Evolutionary conservation across 768 basidiomycete genomes (phyloP).

Genomic region (Myochromella boudieri): DNA sequence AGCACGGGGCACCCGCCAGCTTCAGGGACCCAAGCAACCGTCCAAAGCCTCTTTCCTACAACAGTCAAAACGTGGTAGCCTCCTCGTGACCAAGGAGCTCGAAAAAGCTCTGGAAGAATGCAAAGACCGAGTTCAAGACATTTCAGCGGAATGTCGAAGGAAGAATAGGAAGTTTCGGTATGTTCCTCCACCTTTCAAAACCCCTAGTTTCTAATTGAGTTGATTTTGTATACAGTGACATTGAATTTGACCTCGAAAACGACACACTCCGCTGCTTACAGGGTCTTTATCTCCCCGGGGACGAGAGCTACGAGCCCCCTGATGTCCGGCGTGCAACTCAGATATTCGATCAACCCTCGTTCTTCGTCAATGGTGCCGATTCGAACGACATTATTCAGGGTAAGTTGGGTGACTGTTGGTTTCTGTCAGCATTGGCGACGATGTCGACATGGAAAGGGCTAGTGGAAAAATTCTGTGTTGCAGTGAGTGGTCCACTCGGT

Average conservation of each 20-base stretch:
- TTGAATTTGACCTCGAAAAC: constrained; percentile 49
- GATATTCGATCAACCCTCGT: constrained; percentile 51
- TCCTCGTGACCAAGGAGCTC: constrained; percentile 49
- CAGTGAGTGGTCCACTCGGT: constrained; percentile 26
- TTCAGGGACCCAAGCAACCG: neutral
- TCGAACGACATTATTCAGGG: constrained; percentile 51
- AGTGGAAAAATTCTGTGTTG: constrained; percentile 55
- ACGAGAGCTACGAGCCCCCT: constrained; percentile 20
- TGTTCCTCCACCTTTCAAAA: constrained; percentile 1
- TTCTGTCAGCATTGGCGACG: constrained; percentile 51
- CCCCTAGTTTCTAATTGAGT: neutral
- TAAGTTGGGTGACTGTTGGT: constrained; percentile 50
- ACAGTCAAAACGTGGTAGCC: constrained; percentile 21
- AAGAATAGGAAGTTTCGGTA: constrained; percentile 49
- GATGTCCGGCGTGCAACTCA: constrained; percentile 48
- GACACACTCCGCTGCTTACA: constrained; percentile 37
- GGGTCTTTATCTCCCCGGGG: constrained; percentile 22
- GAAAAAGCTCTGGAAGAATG: constrained; percentile 44
- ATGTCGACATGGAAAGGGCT: constrained; percentile 43
- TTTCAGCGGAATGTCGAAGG: constrained; percentile 40
- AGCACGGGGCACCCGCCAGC: too few species aligned
- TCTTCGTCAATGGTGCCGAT: constrained; percentile 44
- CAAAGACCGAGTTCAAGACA: constrained; percentile 39
- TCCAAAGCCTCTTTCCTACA: constrained; percentile 11
- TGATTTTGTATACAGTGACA: constrained; percentile 1